phyloP scores from a whole-genome alignment of 140 eudicot genomes.

The Erigeron philadelphicus region DNA sequence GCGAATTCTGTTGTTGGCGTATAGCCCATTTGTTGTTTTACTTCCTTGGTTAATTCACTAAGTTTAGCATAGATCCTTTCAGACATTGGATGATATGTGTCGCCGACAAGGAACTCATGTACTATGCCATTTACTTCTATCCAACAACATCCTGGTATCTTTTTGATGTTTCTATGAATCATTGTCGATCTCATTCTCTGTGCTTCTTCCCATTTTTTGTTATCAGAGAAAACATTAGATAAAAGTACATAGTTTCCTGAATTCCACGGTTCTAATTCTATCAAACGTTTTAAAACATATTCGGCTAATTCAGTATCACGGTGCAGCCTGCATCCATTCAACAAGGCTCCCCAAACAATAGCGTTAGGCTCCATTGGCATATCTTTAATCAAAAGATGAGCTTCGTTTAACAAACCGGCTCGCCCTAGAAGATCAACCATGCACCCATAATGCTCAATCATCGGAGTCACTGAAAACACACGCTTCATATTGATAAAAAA shows the following conservation, averaged over 20 bases:
- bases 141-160: conserved; percentile 79
- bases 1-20: conserved; percentile 69
- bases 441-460: conserved; percentile 72
- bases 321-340: conserved; percentile 78
- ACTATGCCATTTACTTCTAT: conserved; percentile 70
- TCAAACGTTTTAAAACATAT: conserved; percentile 48
- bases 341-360: conserved; percentile 85
- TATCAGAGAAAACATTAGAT: conserved; percentile 69
- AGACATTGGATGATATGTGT: conserved; percentile 63
- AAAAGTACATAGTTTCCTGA: conserved; percentile 76
- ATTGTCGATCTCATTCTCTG: conserved; percentile 49
- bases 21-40: conserved; percentile 58
- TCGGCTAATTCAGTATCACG: conserved; percentile 67
- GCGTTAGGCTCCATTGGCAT: conserved; percentile 86
- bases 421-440: conserved; percentile 84
- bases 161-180: conserved; percentile 45
- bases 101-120: conserved; percentile 85
- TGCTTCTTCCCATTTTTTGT: conserved; percentile 71
- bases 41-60: conserved; percentile 39
- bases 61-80: conserved; percentile 57
- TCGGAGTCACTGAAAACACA: conserved; percentile 43
- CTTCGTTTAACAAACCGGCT: conserved; percentile 64
- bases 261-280: conserved; percentile 73
- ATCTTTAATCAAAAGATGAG: conserved; percentile 39
- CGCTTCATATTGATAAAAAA: conserved; percentile 40